phyloP scores from a whole-genome alignment of 306 rosid species.

The Psophocarpus tetragonolobus region DNA sequence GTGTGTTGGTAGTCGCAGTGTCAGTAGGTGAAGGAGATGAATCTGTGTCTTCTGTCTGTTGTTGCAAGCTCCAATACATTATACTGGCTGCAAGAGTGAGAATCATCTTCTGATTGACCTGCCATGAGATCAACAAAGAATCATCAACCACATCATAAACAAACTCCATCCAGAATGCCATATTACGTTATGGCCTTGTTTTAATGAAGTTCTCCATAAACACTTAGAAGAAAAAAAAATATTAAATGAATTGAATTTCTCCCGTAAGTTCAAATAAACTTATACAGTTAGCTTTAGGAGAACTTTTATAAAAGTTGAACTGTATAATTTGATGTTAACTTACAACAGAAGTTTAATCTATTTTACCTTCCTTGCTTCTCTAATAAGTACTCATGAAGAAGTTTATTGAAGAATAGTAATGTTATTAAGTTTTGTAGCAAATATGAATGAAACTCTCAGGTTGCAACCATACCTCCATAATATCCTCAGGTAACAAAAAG shows the following conservation, averaged over 20 bases:
- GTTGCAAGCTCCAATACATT: constrained; percentile 94
- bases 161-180: neutral
- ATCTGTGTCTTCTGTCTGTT: constrained; percentile 58
- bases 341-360: neutral
- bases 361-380: neutral
- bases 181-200: neutral
- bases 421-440: neutral
- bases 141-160: neutral
- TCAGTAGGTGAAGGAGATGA: constrained; percentile 54
- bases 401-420: neutral
- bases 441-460: neutral
- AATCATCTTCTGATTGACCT: constrained; percentile 98
- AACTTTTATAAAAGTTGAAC: neutral
- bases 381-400: neutral
- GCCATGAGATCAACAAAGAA: constrained; percentile 40
- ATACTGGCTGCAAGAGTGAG: constrained; percentile 85
- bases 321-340: neutral
- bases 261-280: neutral
- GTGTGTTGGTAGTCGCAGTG: constrained; percentile 41
- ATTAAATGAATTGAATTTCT: neutral
- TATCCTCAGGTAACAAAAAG: constrained; percentile 91
- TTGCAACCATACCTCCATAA: constrained; percentile 72
- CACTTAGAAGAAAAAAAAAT: neutral
- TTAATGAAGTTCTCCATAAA: neutral
- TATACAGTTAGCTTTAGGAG: neutral